These are phyloP conservation scores for Nicotiana otophora DNA, from an alignment of 257 asterid species.

Conservation along the genomic window DNA sequence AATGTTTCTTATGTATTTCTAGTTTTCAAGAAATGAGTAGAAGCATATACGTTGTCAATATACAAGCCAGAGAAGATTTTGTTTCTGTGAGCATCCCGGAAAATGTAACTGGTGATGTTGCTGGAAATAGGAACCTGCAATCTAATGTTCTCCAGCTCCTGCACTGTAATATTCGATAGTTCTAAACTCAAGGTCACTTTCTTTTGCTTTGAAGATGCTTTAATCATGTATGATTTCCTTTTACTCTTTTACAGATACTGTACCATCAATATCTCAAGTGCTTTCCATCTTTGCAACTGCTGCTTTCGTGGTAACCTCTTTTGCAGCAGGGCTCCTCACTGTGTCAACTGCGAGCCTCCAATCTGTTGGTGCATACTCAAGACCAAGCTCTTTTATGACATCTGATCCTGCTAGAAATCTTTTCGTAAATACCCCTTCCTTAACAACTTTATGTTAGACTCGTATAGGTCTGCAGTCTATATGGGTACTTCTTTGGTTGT, in stretches of 20 bases:
- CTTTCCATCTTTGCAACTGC: slow-evolving; percentile 63
- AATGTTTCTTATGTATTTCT: slow-evolving; percentile 1
- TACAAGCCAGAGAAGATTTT: slow-evolving; percentile 39
- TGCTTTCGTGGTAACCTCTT: slow-evolving; percentile 60
- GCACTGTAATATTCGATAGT: slow-evolving; percentile 56
- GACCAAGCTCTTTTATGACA: slow-evolving; percentile 42
- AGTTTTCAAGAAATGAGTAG: slow-evolving; percentile 64
- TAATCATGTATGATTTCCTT: not conserved
- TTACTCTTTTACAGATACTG: slow-evolving; percentile 54
- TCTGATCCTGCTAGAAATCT: slow-evolving; percentile 73
- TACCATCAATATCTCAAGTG: slow-evolving; percentile 53
- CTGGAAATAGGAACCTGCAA: slow-evolving; percentile 71
- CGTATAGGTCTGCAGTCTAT: not conserved
- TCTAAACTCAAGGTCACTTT: not conserved
- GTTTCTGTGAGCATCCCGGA: slow-evolving; percentile 68
- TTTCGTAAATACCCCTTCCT: slow-evolving; percentile 48
- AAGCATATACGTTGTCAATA: slow-evolving; percentile 40
- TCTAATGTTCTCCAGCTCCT: slow-evolving; percentile 72
- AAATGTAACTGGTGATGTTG: slow-evolving; percentile 71
- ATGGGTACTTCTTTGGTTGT: not conserved
- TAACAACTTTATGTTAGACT: slow-evolving; percentile 3
- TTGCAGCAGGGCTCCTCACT: slow-evolving; percentile 63
- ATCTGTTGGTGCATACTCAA: slow-evolving; percentile 60
- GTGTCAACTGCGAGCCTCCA: slow-evolving; percentile 74
- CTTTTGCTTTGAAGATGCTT: not conserved